Percentiles rank a stretch among this genome's conserved stretches.
Conservation (phyloP, 768 basidiomycete genomes). For the Termitomyces eurrhizus region DNA sequence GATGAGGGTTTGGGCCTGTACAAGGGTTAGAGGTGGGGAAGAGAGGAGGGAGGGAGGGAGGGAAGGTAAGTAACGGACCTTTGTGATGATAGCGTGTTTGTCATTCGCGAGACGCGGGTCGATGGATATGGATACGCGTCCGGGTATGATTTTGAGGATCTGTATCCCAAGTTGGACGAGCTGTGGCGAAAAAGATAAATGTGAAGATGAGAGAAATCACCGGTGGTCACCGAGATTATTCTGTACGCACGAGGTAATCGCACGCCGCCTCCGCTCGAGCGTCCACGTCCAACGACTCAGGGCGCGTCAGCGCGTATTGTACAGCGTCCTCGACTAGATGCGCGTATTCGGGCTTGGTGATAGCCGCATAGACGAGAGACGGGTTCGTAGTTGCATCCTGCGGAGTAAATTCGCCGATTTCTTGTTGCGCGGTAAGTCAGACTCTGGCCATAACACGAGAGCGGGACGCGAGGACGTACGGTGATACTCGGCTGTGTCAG, state of each 20-base stretch:
- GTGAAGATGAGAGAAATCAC: background rate
- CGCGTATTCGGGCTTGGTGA: constrained; percentile 30
- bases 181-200: constrained; percentile 11
- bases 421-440: constrained; percentile 13
- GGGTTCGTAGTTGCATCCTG: constrained; percentile 34
- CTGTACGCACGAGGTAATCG: constrained; percentile 23
- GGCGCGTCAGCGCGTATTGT: constrained; percentile 16
- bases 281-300: constrained; percentile 9
- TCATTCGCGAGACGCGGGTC: constrained; percentile 31
- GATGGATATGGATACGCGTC: constrained; percentile 31
- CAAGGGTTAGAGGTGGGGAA: too few species aligned
- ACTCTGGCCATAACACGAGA: background rate
- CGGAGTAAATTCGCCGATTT: constrained; percentile 27
- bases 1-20: constrained; percentile 21
- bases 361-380: constrained; percentile 28
- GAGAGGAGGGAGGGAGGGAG: too few species aligned
- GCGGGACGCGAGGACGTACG: constrained; percentile 15
- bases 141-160: constrained; percentile 29
- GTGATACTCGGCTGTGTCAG: constrained; percentile 32
- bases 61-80: constrained; percentile 10
- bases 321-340: constrained; percentile 28
- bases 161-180: constrained; percentile 29
- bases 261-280: constrained; percentile 23
- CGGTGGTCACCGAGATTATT: too few species aligned
- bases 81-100: constrained; percentile 22